Base-by-base conservation (phyloP, 257 asterid species). In the Fraxinus anomala region DNA sequence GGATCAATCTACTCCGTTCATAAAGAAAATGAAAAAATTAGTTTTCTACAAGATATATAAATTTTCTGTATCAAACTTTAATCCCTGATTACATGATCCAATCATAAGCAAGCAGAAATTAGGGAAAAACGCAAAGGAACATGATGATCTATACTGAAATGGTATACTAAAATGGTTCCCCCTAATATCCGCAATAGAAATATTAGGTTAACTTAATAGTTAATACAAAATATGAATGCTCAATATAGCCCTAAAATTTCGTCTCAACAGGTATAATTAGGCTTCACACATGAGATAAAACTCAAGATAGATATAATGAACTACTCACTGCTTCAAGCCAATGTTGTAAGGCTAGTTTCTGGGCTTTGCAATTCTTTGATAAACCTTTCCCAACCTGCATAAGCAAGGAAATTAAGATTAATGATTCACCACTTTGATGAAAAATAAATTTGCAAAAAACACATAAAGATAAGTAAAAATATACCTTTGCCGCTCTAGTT, bases 321-420 rank as follows among this genome's bases (percentile, higher is more conserved):
- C 26, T 63, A 79, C 91, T 84, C 75, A 89, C 91, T 39, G 91
- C 93, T 83, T 89, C 93, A 63, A 89, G 93, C 93, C 93, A 89
- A 81, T 89, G 93, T 26, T 89, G 91, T 63, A 89, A 78, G 74
- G 93, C 89, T 49, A 89, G 93, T 75, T 89, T 89, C 73, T 76
- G 91, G 5, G 91, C 91, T 81, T 89, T 89, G 24, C 80, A 79
- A 73, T 87, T 87, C 81, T 84, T 85, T 1, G 93, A 89, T 14
- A 89, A 79, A 44, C 91, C 93, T 82, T 89, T 89, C 33, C 93
- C 93, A 4, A 87, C 89, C 91, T 87, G 79, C 76, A 84, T 39
- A 28, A 37, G 67, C 12, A 76, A n/a, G 37, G 9, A 40, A 70
- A 76, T 28, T 14, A 37, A 5, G 19, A 9, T 77, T 13, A 54